Evolutionary conservation across 257 asterid species (phyloP).

Genomic region (Pogostemon cablin): DNA sequence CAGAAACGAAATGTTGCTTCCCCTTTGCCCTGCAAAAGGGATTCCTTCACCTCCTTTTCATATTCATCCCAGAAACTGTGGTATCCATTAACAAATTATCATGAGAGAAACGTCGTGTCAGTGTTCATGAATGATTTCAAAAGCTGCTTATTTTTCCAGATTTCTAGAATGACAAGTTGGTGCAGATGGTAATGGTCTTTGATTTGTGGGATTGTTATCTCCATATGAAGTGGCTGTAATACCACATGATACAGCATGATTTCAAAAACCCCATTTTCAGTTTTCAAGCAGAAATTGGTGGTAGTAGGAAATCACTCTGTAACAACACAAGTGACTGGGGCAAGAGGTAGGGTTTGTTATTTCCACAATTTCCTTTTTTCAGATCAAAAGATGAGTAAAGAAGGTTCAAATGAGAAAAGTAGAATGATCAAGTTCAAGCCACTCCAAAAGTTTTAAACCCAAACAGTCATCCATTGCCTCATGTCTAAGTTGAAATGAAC

Average conservation of each 20-base stretch:
- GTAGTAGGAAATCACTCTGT: neutral
- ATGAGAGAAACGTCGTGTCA: no score
- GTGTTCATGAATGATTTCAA: neutral
- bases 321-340: neutral
- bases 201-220: neutral
- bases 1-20: neutral
- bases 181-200: neutral
- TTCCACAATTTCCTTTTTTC: neutral
- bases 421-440: neutral
- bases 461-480: neutral
- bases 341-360: neutral
- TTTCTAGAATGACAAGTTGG: neutral
- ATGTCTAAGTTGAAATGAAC: neutral
- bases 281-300: neutral
- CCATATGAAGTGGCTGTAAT: neutral
- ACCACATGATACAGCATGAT: neutral
- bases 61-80: no score
- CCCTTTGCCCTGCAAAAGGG: conserved; percentile 1
- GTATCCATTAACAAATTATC: no score
- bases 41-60: no score
- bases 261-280: neutral
- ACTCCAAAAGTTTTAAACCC: neutral
- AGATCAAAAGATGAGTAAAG: neutral
- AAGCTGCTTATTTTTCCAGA: conserved; percentile 2
- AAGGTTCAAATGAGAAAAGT: neutral